phyloP scores from a whole-genome alignment of 306 rosid genomes.

The Acmispon strigosus region DNA sequence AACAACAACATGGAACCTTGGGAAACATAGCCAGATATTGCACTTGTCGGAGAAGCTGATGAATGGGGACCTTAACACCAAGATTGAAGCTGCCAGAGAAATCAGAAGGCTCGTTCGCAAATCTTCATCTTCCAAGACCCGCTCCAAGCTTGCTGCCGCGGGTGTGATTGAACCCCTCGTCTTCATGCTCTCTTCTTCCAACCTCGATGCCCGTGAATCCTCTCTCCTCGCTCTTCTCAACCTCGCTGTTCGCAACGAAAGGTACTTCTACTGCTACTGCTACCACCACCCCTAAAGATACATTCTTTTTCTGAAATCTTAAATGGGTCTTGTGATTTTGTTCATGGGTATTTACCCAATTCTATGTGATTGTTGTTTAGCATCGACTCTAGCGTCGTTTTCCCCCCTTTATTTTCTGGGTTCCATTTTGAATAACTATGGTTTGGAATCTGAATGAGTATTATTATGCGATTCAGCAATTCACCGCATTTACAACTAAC shows the following conservation, averaged over 20 bases:
- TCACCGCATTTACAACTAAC: neutral
- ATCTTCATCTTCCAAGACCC: slow-evolving; percentile 46
- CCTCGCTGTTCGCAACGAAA: slow-evolving; percentile 76
- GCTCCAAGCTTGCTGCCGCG: slow-evolving; percentile 52
- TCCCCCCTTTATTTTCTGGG: neutral
- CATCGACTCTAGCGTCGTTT: neutral
- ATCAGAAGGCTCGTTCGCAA: slow-evolving; percentile 68
- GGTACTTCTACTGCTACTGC: slow-evolving; percentile 22
- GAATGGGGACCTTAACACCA: slow-evolving; percentile 55
- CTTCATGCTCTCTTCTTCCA: slow-evolving; percentile 65
- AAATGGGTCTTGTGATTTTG: neutral
- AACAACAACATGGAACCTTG: slow-evolving; percentile 31
- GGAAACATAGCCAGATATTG: slow-evolving; percentile 38
- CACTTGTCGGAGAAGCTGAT: slow-evolving; percentile 62
- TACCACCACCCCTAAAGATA: neutral
- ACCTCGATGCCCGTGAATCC: slow-evolving; percentile 68
- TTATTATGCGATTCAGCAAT: neutral
- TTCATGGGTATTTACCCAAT: neutral
- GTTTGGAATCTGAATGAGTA: neutral
- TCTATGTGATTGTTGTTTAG: neutral
- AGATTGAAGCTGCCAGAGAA: slow-evolving; percentile 84
- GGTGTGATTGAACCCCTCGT: slow-evolving; percentile 79
- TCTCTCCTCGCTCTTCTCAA: slow-evolving; percentile 91
- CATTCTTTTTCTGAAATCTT: neutral
- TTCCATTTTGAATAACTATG: neutral